Percentiles rank a stretch among this genome's conserved stretches.
These are phyloP conservation scores for Cryptococcus amylolentus DNA, from an alignment of 1,284 basidiomycete species.

Conservation along the genomic window DNA sequence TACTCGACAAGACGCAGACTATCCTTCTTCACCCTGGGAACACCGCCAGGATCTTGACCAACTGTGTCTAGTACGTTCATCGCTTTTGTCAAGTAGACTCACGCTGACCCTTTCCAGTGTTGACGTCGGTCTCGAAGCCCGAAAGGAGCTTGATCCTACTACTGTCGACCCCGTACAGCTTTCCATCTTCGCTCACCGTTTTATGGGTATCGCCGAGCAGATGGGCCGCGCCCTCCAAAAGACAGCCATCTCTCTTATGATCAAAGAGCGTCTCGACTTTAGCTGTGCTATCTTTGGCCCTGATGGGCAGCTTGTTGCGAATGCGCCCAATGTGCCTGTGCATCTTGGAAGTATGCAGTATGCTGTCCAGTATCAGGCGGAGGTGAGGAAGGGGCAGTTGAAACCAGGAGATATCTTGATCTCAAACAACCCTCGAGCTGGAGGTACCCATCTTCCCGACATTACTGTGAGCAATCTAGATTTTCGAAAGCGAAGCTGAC, in stretches of 20 bases:
- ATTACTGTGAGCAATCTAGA: conserved; percentile 39
- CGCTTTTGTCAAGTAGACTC: background rate
- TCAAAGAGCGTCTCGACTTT: conserved; percentile 43
- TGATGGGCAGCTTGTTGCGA: conserved; percentile 53
- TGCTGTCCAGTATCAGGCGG: conserved; percentile 37
- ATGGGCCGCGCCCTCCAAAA: conserved; percentile 19
- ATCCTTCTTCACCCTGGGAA: conserved; percentile 34
- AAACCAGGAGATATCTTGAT: conserved; percentile 52
- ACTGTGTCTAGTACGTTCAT: conserved; percentile 13
- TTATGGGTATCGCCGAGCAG: conserved; percentile 53
- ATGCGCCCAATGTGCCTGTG: conserved; percentile 30
- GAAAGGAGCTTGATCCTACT: conserved; percentile 11
- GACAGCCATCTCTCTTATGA: conserved; percentile 45
- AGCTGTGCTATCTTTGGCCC: conserved; percentile 52
- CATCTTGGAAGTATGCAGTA: conserved; percentile 44
- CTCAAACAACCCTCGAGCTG: conserved; percentile 52
- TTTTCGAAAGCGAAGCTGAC: background rate
- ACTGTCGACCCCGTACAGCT: conserved; percentile 53
- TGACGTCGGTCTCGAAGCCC: conserved; percentile 14
- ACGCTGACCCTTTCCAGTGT: conserved; percentile 20
- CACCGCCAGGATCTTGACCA: conserved; percentile 10
- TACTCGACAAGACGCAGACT: conserved; percentile 43
- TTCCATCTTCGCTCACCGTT: conserved; percentile 55
- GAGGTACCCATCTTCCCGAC: conserved; percentile 55
- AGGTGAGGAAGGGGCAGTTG: conserved; percentile 31